Conservation (phyloP, 2,329 filamentous ascomycete species). For the Xylaria hypoxylon region DNA sequence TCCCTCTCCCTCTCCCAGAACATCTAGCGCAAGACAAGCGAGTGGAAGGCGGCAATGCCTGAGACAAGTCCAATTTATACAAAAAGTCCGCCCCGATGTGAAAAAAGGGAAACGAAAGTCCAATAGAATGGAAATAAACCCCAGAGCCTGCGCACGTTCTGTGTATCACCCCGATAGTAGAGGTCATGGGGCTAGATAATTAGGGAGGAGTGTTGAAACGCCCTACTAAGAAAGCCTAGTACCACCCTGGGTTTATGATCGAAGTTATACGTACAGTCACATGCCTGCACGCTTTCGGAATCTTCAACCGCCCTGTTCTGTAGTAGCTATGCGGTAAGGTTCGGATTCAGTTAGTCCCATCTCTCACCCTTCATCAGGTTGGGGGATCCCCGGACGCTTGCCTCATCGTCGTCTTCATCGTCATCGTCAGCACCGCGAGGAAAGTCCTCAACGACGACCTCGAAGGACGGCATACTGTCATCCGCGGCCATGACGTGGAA, state of each 20-base stretch:
- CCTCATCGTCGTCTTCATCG: slow-evolving; percentile 19
- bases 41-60: background rate
- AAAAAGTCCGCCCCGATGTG: background rate
- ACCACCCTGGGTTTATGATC: background rate
- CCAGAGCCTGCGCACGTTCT: background rate
- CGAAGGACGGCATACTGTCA: slow-evolving; percentile 27
- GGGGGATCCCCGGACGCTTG: slow-evolving; percentile 4
- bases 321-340: background rate
- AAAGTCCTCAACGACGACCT: slow-evolving; percentile 28
- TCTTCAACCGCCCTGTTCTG: background rate
- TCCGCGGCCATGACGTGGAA: slow-evolving; percentile 23
- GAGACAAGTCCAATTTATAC: background rate
- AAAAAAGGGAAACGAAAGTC: background rate
- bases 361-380: background rate
- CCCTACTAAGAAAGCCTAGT: slow-evolving; percentile 3
- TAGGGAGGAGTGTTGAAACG: slow-evolving; percentile 8
- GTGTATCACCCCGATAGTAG: background rate
- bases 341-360: slow-evolving; percentile 8
- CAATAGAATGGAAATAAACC: background rate
- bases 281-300: background rate
- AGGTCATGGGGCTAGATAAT: background rate
- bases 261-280: background rate
- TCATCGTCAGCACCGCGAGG: background rate
- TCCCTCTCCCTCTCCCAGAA: background rate
- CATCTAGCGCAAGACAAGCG: background rate